Evolutionary conservation across 2,329 filamentous ascomycete genomes (phyloP).

Genomic region (Sclerotinia minor): DNA sequence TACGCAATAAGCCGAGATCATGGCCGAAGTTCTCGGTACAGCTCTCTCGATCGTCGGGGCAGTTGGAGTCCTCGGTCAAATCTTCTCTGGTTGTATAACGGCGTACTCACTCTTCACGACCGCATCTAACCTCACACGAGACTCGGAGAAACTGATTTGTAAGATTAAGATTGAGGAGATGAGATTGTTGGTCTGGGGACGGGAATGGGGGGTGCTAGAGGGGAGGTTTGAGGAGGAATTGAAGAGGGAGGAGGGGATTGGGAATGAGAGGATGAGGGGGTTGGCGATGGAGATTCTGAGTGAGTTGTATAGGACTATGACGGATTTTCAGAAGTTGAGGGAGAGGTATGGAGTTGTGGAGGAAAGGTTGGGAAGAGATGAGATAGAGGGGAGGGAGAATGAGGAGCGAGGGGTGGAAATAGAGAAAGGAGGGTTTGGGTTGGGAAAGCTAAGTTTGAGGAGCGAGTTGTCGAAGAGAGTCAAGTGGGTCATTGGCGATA

Average conservation of each 20-base stretch:
- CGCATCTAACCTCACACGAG: constrained; percentile 47
- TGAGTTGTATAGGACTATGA: constrained; percentile 49
- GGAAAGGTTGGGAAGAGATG: constrained; percentile 31
- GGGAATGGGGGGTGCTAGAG: constrained; percentile 51
- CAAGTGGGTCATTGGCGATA: constrained; percentile 51
- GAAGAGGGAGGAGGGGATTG: constrained; percentile 43
- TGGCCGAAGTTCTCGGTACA: constrained; percentile 47
- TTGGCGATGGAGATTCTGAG: constrained; percentile 48
- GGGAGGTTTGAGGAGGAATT: constrained; percentile 48
- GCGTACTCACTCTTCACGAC: constrained; percentile 49
- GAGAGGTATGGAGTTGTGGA: constrained; percentile 48
- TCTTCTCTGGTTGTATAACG: constrained; percentile 51
- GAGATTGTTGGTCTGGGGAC: constrained; percentile 50
- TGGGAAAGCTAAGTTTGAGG: constrained; percentile 28
- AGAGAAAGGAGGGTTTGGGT: constrained; percentile 16
- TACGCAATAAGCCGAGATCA: constrained; percentile 27
- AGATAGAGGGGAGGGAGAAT: constrained; percentile 12
- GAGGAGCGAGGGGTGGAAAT: constrained; percentile 16
- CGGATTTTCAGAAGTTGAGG: constrained; percentile 47
- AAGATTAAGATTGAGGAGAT: constrained; percentile 54
- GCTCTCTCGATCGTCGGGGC: constrained; percentile 48
- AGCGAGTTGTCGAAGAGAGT: constrained; percentile 41
- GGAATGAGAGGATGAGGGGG: constrained; percentile 40
- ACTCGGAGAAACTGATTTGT: constrained; percentile 48
- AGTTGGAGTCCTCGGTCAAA: constrained; percentile 49